Conservation (phyloP, 2,329 filamentous ascomycete species). For the Xylaria sp. region DNA sequence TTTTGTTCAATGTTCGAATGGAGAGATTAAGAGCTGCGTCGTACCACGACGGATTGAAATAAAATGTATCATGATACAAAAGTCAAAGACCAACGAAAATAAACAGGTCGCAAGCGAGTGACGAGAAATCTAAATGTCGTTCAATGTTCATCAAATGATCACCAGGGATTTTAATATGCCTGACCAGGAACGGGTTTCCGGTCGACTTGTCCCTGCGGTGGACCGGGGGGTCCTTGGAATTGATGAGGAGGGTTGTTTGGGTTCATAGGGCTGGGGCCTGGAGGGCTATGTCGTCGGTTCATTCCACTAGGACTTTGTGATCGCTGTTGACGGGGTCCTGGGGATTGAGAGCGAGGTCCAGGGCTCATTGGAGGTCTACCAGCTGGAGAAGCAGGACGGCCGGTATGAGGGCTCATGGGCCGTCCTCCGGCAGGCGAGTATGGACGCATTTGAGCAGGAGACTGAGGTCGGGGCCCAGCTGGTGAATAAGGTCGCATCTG, state of each 20-base stretch:
- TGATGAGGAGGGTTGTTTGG: slow-evolving; percentile 51
- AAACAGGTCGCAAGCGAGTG: slow-evolving; percentile 49
- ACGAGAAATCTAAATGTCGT: slow-evolving; percentile 49
- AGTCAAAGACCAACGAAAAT: slow-evolving; percentile 39
- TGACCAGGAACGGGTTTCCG: slow-evolving; percentile 68
- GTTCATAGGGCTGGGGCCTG: slow-evolving; percentile 60
- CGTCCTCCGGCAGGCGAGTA: slow-evolving; percentile 8
- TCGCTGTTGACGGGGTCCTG: slow-evolving; percentile 37
- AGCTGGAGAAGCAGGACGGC: slow-evolving; percentile 41
- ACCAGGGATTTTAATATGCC: slow-evolving; percentile 54
- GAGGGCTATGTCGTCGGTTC: slow-evolving; percentile 55
- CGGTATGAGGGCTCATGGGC: slow-evolving; percentile 34
- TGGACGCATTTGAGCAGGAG: slow-evolving; percentile 6
- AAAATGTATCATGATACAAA: slow-evolving; percentile 36
- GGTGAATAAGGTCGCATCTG: slow-evolving; percentile 16
- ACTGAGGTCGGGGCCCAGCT: slow-evolving; percentile 17
- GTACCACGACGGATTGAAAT: slow-evolving; percentile 36
- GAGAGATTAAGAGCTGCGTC: slow-evolving; percentile 20
- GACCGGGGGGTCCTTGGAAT: slow-evolving; percentile 48
- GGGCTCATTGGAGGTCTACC: slow-evolving; percentile 45
- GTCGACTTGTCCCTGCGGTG: slow-evolving; percentile 55
- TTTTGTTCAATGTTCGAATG: slow-evolving; percentile 29
- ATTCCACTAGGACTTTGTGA: slow-evolving; percentile 56
- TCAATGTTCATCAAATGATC: slow-evolving; percentile 46
- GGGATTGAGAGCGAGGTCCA: slow-evolving; percentile 35